Conservation (phyloP, 176 grass and related monocot species). For the Aegilops speltoides region DNA sequence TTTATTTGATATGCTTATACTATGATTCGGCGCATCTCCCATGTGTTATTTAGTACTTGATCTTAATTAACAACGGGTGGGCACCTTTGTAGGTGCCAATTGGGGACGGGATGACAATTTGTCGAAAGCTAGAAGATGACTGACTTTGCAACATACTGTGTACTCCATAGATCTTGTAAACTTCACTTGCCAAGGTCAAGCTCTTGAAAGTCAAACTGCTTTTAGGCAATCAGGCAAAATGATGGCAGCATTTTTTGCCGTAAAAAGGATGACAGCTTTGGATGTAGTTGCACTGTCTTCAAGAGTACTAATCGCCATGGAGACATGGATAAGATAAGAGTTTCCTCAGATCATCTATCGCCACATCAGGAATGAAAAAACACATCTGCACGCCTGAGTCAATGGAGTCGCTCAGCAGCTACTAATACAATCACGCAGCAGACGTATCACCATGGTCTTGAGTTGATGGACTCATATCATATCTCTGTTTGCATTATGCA, state of each 20-base stretch:
- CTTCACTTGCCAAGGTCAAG: not conserved
- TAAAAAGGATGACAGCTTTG: not conserved
- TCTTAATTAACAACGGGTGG: conserved; percentile 2
- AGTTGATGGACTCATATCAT: no score
- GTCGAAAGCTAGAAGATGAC: conserved; percentile 61
- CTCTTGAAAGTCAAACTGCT: conserved; percentile 12
- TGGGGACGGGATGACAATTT: conserved; percentile 97
- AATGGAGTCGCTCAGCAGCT: not conserved
- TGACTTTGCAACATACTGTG: conserved; percentile 17
- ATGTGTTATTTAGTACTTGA: not conserved
- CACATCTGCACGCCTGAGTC: not conserved
- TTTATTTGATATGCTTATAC: not conserved
- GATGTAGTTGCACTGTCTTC: not conserved
- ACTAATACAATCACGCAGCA: not conserved
- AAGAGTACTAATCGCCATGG: not conserved
- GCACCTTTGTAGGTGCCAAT: conserved; percentile 64
- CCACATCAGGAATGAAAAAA: not conserved
- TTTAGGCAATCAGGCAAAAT: not conserved
- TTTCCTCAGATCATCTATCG: not conserved
- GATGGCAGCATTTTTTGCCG: not conserved
- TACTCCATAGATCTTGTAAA: not conserved
- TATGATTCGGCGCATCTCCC: not conserved
- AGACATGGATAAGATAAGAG: not conserved
- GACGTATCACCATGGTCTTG: not conserved
- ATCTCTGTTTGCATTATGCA: not conserved